These are phyloP conservation scores for Erythrobasidium hasegawianum DNA, from an alignment of 1,284 basidiomycete species.

Conservation along the genomic window DNA sequence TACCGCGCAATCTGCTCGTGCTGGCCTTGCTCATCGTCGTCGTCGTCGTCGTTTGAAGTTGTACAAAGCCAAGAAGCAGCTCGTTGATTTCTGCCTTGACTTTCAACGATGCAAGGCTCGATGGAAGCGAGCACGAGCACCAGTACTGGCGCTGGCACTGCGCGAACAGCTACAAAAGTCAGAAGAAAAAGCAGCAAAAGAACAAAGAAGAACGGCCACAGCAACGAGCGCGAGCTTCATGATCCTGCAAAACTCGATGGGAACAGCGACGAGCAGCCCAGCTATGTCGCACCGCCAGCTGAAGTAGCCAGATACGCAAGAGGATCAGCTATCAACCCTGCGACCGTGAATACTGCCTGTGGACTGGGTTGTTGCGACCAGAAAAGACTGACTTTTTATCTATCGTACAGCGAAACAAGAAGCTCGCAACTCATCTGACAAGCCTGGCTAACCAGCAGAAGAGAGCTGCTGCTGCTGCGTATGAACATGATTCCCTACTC, in stretches of 20 bases:
- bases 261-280: not conserved
- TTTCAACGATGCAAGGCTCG: slow-evolving; percentile 1
- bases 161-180: not conserved
- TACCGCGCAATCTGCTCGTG: no score
- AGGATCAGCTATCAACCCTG: slow-evolving; percentile 7
- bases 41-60: no score
- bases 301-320: slow-evolving; percentile 9
- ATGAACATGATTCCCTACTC: slow-evolving; percentile 44
- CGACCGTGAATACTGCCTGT: slow-evolving; percentile 6
- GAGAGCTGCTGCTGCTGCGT: slow-evolving; percentile 20
- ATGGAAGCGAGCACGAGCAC: not conserved
- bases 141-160: not conserved
- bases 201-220: not conserved
- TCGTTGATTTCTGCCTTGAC: no score
- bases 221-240: no score
- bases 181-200: not conserved
- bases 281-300: slow-evolving; percentile 11
- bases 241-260: not conserved
- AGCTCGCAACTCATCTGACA: slow-evolving; percentile 29
- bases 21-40: no score
- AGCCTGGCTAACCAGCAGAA: slow-evolving; percentile 28
- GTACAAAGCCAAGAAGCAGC: no score
- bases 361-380: not conserved
- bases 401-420: slow-evolving; percentile 33
- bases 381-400: not conserved